Percentiles rank a stretch among this genome's conserved stretches.
Conservation (phyloP, 1,284 basidiomycete species). For the Phellopilus nigrolimitatus region DNA sequence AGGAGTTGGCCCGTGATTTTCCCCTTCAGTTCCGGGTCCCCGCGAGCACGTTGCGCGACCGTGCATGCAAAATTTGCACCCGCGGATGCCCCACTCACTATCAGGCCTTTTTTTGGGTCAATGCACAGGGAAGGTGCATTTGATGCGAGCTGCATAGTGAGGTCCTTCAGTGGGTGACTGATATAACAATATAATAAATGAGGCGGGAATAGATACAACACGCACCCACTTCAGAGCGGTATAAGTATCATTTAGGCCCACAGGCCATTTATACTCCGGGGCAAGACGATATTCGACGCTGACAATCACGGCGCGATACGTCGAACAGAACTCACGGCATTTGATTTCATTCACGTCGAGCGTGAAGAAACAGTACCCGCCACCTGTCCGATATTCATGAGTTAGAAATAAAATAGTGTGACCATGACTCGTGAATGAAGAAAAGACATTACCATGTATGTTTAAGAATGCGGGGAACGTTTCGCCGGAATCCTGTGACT, state of each 20-base stretch:
- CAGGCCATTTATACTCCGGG: constrained; percentile 38
- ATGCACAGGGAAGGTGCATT: constrained; percentile 12
- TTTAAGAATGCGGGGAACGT: constrained; percentile 11
- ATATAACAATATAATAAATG: neutral
- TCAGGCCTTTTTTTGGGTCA: constrained; percentile 22
- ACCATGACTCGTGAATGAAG: neutral
- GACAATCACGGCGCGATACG: constrained; percentile 24
- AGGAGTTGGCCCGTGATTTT: constrained; percentile 17
- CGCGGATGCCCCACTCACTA: constrained; percentile 27
- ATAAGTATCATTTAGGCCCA: constrained; percentile 33
- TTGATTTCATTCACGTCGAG: constrained; percentile 22
- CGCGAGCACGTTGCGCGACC: constrained; percentile 22
- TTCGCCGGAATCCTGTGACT: constrained; percentile 1
- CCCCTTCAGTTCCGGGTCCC: constrained; percentile 20
- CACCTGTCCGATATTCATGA: constrained; percentile 2
- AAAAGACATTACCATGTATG: constrained; percentile 14
- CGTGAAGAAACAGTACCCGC: constrained; percentile 18
- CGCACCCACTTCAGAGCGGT: constrained; percentile 32
- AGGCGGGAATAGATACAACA: no score
- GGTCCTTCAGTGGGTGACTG: neutral
- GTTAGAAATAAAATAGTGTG: neutral
- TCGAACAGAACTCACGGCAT: constrained; percentile 21
- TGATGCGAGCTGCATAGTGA: neutral
- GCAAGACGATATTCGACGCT: constrained; percentile 28
- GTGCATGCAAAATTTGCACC: constrained; percentile 25